These are phyloP conservation scores for Hanseniaspora taiwanica DNA, from an alignment of 805 yeast genomes.

Conservation along the genomic window DNA sequence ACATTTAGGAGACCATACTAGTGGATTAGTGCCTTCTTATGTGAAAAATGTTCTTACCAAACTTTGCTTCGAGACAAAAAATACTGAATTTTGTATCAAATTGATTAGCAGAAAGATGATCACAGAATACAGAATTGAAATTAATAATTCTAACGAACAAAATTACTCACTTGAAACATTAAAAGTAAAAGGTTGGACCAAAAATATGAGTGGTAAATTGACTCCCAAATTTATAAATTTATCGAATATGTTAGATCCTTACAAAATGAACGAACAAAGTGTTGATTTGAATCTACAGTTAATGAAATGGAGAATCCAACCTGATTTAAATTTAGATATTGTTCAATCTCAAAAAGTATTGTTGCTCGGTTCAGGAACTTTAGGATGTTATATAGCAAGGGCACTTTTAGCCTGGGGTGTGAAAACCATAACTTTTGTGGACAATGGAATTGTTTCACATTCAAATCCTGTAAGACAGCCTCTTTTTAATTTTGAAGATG, in stretches of 20 bases:
- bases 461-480: slow-evolving; percentile 96
- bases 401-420: slow-evolving; percentile 93
- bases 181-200: slow-evolving; percentile 84
- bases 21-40: neutral
- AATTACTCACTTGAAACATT: no score
- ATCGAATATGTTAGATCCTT: slow-evolving; percentile 69
- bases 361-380: slow-evolving; percentile 89
- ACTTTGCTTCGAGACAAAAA: neutral
- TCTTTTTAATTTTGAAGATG: slow-evolving; percentile 68
- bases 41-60: neutral
- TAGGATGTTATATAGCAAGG: slow-evolving; percentile 85
- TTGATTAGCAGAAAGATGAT: neutral
- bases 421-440: slow-evolving; percentile 72
- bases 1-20: no score
- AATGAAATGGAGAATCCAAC: slow-evolving; percentile 95
- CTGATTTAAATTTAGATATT: slow-evolving; percentile 57
- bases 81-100: neutral
- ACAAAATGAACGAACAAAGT: slow-evolving; percentile 76
- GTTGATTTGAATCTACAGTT: slow-evolving; percentile 80
- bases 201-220: slow-evolving; percentile 56
- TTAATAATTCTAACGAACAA: neutral
- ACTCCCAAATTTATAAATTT: slow-evolving; percentile 78
- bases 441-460: slow-evolving; percentile 76
- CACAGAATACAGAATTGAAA: neutral
- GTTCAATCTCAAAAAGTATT: slow-evolving; percentile 51